Base-by-base conservation (phyloP, 108 stramenopile species). In the Stephanodiscus minutulus region DNA sequence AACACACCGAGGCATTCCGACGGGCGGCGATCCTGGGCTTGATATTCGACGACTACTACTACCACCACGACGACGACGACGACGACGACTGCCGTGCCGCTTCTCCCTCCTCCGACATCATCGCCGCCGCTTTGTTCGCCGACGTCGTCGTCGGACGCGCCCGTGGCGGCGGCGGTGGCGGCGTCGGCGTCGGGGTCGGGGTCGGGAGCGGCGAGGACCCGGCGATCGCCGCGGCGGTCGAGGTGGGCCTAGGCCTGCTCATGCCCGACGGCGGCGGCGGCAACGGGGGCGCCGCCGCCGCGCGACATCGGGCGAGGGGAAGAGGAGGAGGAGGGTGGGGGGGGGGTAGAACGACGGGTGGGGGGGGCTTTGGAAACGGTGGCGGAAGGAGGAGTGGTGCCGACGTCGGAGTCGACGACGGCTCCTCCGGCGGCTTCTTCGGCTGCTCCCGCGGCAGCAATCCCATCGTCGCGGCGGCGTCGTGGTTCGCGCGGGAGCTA, bases 1-100 rank as follows among this genome's bases (percentile, higher is more conserved):
- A 89, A 46, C 70, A 83, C 10, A 39, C 84, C 18, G 84, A 84
- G 66, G 81, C 73, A 0, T 92, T 92, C 71, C 79, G 78, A 35
- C 75, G 82, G 11, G 88, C 86, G 25, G 91, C 84, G 13, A 65
- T 83, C 52, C 41, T 92, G 28, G 66, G 72, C 11, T 66, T 82
- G 50, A n/a, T 79, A 17, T 78, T 74, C 56, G 73, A 68, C 35
- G 35, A 68, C 41, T 3, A n/a, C 39, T 37, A 65, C 61, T 17
- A 66, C 22, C 33, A 72, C 39, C 24, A 68, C 49, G 61, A 56
- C 9, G n/a, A 9, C 18, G 10, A 56, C 27, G 6, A 5, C 50
- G 24, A 20, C 50, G 24, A 20, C 50, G 24, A 18, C 24, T 24
- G n/a, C n/a, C n/a, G n/a, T n/a, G n/a, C n/a, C n/a, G n/a, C 20